Conservation (phyloP, 2,329 filamentous ascomycete genomes). For the Dothistroma pini region DNA sequence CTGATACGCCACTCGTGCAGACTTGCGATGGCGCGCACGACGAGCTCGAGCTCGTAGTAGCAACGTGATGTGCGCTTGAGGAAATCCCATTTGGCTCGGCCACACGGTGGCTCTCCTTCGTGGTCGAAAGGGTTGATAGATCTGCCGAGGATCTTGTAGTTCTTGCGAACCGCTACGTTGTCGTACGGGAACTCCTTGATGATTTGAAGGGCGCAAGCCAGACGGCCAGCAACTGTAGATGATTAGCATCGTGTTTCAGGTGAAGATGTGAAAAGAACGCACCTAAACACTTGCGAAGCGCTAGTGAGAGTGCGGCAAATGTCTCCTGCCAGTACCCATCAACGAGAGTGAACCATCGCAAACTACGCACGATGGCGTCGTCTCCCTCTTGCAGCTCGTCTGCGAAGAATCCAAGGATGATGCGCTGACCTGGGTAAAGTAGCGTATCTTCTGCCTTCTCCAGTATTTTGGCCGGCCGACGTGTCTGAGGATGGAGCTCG, state of each 20-base stretch:
- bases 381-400: conserved; percentile 57
- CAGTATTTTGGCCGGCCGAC: conserved; percentile 43
- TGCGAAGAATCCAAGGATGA: conserved; percentile 65
- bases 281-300: conserved; percentile 85
- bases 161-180: conserved; percentile 42
- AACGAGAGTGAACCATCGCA: conserved; percentile 81
- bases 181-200: conserved; percentile 50
- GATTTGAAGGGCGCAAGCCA: conserved; percentile 55
- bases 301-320: conserved; percentile 63
- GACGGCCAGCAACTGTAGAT: conserved; percentile 42
- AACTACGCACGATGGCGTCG: conserved; percentile 70
- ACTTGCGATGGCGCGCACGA: conserved; percentile 42
- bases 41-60: conserved; percentile 44
- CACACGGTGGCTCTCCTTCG: conserved; percentile 13
- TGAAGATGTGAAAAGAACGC: conserved; percentile 42
- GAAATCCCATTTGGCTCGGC: conserved; percentile 18
- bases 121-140: conserved; percentile 38
- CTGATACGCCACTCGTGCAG: conserved; percentile 43
- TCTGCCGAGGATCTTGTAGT: conserved; percentile 40
- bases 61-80: conserved; percentile 31
- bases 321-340: conserved; percentile 68
- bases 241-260: conserved; percentile 17
- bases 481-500: neutral
- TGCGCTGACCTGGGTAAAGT: conserved; percentile 55
- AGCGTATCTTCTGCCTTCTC: conserved; percentile 47